Conservation (phyloP, 2,329 filamentous ascomycete species). For the Trichophyton mentagrophytes region DNA sequence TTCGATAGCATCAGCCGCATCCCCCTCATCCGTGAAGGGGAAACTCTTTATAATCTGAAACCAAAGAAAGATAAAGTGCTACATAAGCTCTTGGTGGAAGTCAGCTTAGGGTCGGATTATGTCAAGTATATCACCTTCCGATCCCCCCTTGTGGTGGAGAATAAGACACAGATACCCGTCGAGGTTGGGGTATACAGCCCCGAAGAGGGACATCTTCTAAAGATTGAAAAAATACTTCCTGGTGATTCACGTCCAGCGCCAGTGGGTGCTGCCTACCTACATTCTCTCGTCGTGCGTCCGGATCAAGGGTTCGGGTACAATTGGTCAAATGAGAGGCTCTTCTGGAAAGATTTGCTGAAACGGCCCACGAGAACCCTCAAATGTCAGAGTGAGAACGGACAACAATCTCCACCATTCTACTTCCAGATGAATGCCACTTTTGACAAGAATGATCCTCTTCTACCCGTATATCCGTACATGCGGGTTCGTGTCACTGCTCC, state of each 20-base stretch:
- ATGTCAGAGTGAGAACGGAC: slow-evolving; percentile 73
- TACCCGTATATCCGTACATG: slow-evolving; percentile 87
- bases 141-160: slow-evolving; percentile 83
- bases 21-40: slow-evolving; percentile 84
- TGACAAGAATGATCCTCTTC: slow-evolving; percentile 71
- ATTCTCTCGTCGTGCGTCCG: slow-evolving; percentile 74
- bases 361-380: slow-evolving; percentile 74
- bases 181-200: slow-evolving; percentile 85
- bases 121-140: slow-evolving; percentile 96
- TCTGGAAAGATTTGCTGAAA: slow-evolving; percentile 85
- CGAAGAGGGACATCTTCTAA: slow-evolving; percentile 76
- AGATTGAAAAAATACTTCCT: slow-evolving; percentile 94
- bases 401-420: slow-evolving; percentile 71
- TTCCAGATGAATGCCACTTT: slow-evolving; percentile 87
- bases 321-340: slow-evolving; percentile 80
- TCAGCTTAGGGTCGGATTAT: slow-evolving; percentile 82
- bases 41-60: slow-evolving; percentile 75
- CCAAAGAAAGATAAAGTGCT: slow-evolving; percentile 75
- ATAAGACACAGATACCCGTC: slow-evolving; percentile 90
- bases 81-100: slow-evolving; percentile 83
- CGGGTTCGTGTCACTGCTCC: slow-evolving; percentile 80
- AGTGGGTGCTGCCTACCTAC: slow-evolving; percentile 81
- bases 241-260: slow-evolving; percentile 82
- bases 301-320: slow-evolving; percentile 94
- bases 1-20: slow-evolving; percentile 86